Evolutionary conservation across 1,284 basidiomycete genomes (phyloP).

Genomic region (Leccinum angustisporum): DNA sequence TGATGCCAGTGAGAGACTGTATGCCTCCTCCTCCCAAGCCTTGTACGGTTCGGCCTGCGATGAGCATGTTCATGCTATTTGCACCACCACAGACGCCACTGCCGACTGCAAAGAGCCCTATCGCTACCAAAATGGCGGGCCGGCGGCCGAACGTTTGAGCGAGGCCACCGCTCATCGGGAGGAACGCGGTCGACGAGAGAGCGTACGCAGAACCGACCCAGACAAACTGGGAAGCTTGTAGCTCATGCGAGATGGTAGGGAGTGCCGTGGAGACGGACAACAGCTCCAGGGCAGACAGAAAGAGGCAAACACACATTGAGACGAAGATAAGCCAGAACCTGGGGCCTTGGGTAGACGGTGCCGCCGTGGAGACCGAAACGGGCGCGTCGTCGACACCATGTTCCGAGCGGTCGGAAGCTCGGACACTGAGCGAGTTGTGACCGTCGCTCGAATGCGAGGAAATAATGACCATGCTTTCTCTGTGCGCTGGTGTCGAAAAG

Average conservation of each 20-base stretch:
- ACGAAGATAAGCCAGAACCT: not conserved
- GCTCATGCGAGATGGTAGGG: conserved; percentile 35
- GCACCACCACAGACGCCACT: not conserved
- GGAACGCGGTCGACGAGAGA: conserved; percentile 38
- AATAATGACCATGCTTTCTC: conserved; percentile 4
- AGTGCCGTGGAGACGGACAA: conserved; percentile 31
- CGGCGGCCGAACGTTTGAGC: conserved; percentile 42
- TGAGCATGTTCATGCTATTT: not conserved
- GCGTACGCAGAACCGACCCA: conserved; percentile 39
- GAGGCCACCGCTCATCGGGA: conserved; percentile 19
- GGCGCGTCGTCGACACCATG: not conserved
- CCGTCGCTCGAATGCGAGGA: conserved; percentile 6
- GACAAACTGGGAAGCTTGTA: conserved; percentile 34
- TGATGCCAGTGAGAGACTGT: not conserved
- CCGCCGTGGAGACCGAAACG: not conserved
- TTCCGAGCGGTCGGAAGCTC: not conserved
- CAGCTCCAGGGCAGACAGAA: conserved; percentile 14
- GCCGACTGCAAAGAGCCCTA: conserved; percentile 39
- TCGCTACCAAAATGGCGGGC: conserved; percentile 39
- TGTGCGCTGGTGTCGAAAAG: not conserved
- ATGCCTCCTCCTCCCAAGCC: not conserved
- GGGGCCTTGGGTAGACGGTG: not conserved
- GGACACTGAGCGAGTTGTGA: conserved; percentile 1
- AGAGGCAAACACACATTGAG: conserved; percentile 13
- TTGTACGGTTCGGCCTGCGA: not conserved